Evolutionary conservation across 2,329 filamentous ascomycete genomes (phyloP).

Genomic region (Neofusicoccum parvum): DNA sequence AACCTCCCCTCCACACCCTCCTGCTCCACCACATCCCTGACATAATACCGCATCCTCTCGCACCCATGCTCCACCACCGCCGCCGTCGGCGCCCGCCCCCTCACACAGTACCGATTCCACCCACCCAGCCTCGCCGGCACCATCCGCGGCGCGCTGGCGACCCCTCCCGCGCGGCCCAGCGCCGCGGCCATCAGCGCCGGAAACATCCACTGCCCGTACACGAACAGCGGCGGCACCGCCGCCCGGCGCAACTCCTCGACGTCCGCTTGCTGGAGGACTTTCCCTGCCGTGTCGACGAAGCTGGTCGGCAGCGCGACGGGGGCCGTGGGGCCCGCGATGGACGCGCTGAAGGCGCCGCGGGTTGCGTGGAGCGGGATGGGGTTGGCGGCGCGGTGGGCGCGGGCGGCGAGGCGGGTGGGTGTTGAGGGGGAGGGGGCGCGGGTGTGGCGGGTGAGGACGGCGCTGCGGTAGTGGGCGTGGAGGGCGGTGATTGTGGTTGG

Average conservation of each 20-base stretch:
- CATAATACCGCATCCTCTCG: not conserved
- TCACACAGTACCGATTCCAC: not conserved
- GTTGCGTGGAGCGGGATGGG: not conserved
- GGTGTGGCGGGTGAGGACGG: not conserved
- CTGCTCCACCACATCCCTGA: not conserved
- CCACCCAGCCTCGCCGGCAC: not conserved
- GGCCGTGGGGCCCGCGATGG: not conserved
- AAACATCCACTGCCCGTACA: slow-evolving; percentile 12
- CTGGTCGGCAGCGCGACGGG: not conserved
- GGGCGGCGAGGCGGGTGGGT: not conserved
- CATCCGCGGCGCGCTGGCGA: not conserved
- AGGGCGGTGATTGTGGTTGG: not conserved
- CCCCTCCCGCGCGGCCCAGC: not conserved
- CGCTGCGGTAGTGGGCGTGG: not conserved
- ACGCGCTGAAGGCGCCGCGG: not conserved
- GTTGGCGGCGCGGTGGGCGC: not conserved
- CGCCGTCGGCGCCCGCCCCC: not conserved
- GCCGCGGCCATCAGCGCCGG: not conserved
- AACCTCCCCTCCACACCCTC: not conserved
- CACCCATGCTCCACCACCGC: not conserved
- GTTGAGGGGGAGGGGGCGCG: no score
- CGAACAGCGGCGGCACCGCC: not conserved
- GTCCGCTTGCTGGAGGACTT: not conserved
- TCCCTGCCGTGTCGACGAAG: not conserved
- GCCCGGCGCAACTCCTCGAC: no score